These are phyloP conservation scores for Fraxinus pennsylvanica DNA, from an alignment of 257 asterid genomes.

Conservation along the genomic window DNA sequence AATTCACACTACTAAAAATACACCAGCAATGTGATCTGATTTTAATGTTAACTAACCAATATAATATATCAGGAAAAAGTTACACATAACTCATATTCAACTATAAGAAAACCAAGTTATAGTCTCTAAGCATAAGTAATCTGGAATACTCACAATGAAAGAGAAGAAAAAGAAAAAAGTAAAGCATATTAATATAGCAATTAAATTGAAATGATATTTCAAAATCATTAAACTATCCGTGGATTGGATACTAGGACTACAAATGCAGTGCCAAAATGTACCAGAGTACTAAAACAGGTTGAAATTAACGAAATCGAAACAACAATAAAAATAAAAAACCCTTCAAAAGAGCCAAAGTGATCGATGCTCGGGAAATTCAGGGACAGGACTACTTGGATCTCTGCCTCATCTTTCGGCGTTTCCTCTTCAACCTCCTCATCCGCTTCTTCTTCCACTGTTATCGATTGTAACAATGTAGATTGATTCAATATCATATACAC, in stretches of 20 bases:
- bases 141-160: neutral
- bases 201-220: neutral
- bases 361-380: neutral
- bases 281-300: neutral
- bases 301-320: neutral
- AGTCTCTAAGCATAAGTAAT: neutral
- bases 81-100: neutral
- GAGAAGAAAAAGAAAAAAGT: neutral
- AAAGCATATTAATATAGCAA: neutral
- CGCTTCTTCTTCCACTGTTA: constrained; percentile 37
- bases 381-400: constrained; percentile 30
- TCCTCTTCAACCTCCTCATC: constrained; percentile 41
- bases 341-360: neutral
- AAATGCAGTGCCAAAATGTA: neutral
- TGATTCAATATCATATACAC: neutral
- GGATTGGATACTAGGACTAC: neutral
- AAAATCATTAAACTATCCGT: neutral
- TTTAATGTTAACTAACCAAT: neutral
- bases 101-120: neutral
- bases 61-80: neutral
- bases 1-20: neutral
- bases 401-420: constrained; percentile 44
- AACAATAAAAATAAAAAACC: neutral
- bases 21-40: neutral
- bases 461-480: neutral